Percentiles rank a stretch among this genome's conserved stretches.
These are phyloP conservation scores for Euryodendron excelsum DNA, from an alignment of 148 eudicot species.

Conservation along the genomic window DNA sequence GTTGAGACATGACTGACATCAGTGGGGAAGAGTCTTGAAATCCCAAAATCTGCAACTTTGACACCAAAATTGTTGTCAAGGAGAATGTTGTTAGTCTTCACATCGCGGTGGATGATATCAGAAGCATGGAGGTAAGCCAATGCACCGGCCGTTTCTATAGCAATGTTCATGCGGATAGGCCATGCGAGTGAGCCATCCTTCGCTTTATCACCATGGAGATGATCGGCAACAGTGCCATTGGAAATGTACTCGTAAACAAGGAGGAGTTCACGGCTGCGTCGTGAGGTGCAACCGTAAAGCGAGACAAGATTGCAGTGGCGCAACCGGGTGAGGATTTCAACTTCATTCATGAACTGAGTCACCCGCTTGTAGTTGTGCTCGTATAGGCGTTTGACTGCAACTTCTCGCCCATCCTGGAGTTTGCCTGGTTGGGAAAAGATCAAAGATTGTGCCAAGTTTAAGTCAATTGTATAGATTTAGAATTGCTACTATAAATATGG, in stretches of 20 bases:
- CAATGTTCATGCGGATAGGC: neutral
- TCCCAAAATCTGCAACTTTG: conserved; percentile 41
- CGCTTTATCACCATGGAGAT: conserved; percentile 34
- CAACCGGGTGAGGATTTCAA: neutral
- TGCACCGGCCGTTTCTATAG: neutral
- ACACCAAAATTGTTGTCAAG: conserved; percentile 30
- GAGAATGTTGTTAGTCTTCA: conserved; percentile 56
- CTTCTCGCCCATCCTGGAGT: conserved; percentile 59
- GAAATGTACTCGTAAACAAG: conserved; percentile 62
- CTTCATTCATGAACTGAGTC: neutral
- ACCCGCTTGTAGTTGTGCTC: conserved; percentile 3
- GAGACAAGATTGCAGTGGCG: conserved; percentile 59
- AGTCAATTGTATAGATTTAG: neutral
- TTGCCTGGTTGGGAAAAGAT: conserved; percentile 33
- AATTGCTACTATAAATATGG: neutral
- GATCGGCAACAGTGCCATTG: conserved; percentile 63
- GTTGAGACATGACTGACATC: conserved; percentile 33
- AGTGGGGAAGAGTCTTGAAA: conserved; percentile 24
- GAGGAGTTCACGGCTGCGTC: conserved; percentile 46
- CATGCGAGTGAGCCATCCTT: neutral
- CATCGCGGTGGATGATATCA: conserved; percentile 59
- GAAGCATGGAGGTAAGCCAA: conserved; percentile 58
- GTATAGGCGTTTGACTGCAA: conserved; percentile 62
- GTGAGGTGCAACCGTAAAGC: conserved; percentile 62
- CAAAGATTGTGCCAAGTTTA: neutral